These are phyloP conservation scores for Komagataella kurtzmanii DNA, from an alignment of 805 yeast genomes.

Conservation along the genomic window DNA sequence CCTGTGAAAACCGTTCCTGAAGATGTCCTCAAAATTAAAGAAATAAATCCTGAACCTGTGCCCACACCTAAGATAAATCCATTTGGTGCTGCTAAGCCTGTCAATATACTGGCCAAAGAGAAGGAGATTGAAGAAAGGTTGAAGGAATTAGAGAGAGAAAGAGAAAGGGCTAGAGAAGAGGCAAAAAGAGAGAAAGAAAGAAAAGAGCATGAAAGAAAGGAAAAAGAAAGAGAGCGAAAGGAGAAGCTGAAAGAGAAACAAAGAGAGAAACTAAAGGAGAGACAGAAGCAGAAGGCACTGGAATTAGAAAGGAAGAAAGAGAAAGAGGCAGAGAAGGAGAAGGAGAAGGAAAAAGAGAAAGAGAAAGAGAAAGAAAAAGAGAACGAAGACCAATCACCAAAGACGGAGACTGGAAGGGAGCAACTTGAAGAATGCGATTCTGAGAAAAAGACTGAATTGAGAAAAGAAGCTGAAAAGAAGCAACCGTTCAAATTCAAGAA, in stretches of 20 bases:
- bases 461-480: background rate
- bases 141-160: slow-evolving; percentile 17
- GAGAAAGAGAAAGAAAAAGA: slow-evolving; percentile 2
- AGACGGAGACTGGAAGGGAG: background rate
- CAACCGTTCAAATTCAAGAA: background rate
- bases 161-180: slow-evolving; percentile 3
- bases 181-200: slow-evolving; percentile 10
- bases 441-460: background rate
- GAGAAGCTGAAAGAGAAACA: slow-evolving; percentile 7
- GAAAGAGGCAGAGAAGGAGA: slow-evolving; percentile 2
- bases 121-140: slow-evolving; percentile 45
- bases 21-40: slow-evolving; percentile 25
- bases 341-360: slow-evolving; percentile 8
- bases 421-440: background rate
- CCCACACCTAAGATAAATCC: slow-evolving; percentile 40
- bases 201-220: slow-evolving; percentile 13
- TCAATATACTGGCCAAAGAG: slow-evolving; percentile 56
- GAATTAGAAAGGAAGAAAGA: slow-evolving; percentile 8
- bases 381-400: slow-evolving; percentile 1
- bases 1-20: slow-evolving; percentile 31
- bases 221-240: slow-evolving; percentile 10
- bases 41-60: background rate
- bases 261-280: slow-evolving; percentile 6
- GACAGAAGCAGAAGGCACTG: slow-evolving; percentile 8
- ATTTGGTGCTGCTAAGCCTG: slow-evolving; percentile 80